Evolutionary conservation across 1,284 basidiomycete genomes (phyloP).

Genomic region (Ganoderma meredithae): DNA sequence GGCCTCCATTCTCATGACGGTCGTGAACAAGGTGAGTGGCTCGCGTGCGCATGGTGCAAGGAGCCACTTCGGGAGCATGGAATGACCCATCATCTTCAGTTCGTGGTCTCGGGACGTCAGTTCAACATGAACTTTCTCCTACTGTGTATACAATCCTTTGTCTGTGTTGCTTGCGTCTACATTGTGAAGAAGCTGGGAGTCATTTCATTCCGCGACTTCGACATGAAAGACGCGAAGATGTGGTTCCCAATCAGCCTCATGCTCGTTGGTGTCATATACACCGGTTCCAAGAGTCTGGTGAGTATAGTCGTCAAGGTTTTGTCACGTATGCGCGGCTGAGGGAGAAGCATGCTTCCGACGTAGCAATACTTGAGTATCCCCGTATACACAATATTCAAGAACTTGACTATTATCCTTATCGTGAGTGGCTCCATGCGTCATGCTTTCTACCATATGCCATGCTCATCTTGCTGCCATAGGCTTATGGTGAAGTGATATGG

Average conservation of each 20-base stretch:
- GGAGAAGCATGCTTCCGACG: background rate
- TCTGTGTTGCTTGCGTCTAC: constrained; percentile 84
- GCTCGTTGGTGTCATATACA: constrained; percentile 96
- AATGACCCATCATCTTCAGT: constrained; percentile 55
- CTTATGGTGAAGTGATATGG: constrained; percentile 98
- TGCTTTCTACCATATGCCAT: background rate
- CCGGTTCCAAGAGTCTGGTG: constrained; percentile 96
- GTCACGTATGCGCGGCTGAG: background rate
- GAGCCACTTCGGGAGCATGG: background rate
- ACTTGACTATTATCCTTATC: constrained; percentile 98
- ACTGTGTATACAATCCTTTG: constrained; percentile 89
- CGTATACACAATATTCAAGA: constrained; percentile 99
- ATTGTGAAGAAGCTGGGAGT: constrained; percentile 81
- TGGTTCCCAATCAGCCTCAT: constrained; percentile 97
- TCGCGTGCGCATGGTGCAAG: too few species aligned
- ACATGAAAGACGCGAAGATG: constrained; percentile 83
- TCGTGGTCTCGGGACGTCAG: constrained; percentile 90
- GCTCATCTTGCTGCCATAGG: constrained; percentile 50
- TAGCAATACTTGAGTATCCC: constrained; percentile 95
- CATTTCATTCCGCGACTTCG: constrained; percentile 90
- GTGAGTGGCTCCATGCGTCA: constrained; percentile 50
- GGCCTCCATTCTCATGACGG: constrained; percentile 97
- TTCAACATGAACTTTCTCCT: constrained; percentile 99
- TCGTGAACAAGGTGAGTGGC: constrained; percentile 89
- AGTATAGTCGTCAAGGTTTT: constrained; percentile 41